Evolutionary conservation across 164 flowering plant genomes (phyloP).

Genomic region (Nelumbo lutea): DNA sequence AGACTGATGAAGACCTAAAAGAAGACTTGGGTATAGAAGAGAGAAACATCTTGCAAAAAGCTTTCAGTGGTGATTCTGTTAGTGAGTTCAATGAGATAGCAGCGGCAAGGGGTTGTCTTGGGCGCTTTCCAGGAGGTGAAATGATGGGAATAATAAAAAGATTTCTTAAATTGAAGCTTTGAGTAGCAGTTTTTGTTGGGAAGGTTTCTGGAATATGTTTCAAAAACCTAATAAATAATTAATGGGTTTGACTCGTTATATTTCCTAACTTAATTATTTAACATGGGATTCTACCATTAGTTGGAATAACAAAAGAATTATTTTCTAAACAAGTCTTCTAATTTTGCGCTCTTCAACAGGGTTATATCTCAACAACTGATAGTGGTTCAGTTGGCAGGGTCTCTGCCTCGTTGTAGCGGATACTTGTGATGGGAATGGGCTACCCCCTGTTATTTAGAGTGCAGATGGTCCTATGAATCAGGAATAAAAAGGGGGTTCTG

Average conservation of each 20-base stretch:
- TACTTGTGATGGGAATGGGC: too few species aligned
- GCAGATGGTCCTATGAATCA: too few species aligned
- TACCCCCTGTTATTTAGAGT: too few species aligned
- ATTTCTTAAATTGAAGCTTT: constrained; percentile 33
- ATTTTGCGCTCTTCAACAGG: too few species aligned
- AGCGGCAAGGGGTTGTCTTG: constrained; percentile 90
- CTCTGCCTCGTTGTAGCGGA: too few species aligned
- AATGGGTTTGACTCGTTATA: not conserved
- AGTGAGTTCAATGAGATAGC: constrained; percentile 65
- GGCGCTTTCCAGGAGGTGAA: constrained; percentile 86
- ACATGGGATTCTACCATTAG: not conserved
- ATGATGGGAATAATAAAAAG: constrained; percentile 89
- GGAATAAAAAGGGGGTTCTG: too few species aligned
- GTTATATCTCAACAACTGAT: too few species aligned
- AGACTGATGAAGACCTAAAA: constrained; percentile 41
- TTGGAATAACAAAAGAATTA: not conserved
- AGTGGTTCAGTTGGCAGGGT: too few species aligned
- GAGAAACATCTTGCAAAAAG: constrained; percentile 10
- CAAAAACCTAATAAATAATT: not conserved
- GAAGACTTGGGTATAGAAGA: constrained; percentile 18
- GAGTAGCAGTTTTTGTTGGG: not conserved
- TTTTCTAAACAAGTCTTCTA: too few species aligned
- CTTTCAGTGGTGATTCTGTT: constrained; percentile 71
- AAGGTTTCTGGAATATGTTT: not conserved
- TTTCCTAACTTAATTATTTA: not conserved